These are phyloP conservation scores for Nitzschia inconspicua DNA, from an alignment of 108 stramenopile species.

Conservation along the genomic window DNA sequence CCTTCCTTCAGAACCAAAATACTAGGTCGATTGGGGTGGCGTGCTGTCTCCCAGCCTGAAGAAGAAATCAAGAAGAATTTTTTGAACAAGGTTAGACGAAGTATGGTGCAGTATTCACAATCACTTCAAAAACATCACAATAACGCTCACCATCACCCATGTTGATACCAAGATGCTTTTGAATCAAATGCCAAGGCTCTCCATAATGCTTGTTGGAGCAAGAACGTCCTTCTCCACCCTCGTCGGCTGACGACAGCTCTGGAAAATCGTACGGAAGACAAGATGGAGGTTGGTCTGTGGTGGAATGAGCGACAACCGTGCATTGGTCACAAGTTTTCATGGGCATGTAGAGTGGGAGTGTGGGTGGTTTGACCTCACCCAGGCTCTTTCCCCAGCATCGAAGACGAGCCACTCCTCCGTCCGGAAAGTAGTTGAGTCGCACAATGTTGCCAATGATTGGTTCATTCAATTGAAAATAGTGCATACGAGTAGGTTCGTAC, in stretches of 20 bases:
- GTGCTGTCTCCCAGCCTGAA: conserved; percentile 95
- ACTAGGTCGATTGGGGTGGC: conserved; percentile 79
- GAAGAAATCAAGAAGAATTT: no score
- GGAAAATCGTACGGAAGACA: conserved; percentile 27
- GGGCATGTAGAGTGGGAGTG: conserved; percentile 33
- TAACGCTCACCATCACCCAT: conserved; percentile 95
- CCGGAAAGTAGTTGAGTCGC: conserved; percentile 85
- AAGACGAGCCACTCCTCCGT: conserved; percentile 91
- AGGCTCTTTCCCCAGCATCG: conserved; percentile 44
- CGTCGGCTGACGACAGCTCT: conserved; percentile 48
- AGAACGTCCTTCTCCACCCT: conserved; percentile 63
- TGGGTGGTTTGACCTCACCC: conserved; percentile 7
- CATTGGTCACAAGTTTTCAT: conserved; percentile 24
- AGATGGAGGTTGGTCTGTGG: conserved; percentile 33
- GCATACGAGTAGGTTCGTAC: conserved; percentile 66
- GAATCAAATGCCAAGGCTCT: conserved; percentile 78
- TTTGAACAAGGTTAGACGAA: no score
- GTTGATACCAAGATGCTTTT: conserved; percentile 58
- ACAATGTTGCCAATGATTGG: conserved; percentile 42
- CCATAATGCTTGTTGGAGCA: conserved; percentile 93
- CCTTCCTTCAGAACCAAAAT: conserved; percentile 47
- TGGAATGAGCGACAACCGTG: conserved; percentile 39
- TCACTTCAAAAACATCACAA: no score
- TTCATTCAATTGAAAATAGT: conserved; percentile 48
- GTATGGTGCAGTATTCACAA: no score